Evolutionary conservation across 345 rosid genomes (phyloP).

Genomic region (Sapria himalayana): DNA sequence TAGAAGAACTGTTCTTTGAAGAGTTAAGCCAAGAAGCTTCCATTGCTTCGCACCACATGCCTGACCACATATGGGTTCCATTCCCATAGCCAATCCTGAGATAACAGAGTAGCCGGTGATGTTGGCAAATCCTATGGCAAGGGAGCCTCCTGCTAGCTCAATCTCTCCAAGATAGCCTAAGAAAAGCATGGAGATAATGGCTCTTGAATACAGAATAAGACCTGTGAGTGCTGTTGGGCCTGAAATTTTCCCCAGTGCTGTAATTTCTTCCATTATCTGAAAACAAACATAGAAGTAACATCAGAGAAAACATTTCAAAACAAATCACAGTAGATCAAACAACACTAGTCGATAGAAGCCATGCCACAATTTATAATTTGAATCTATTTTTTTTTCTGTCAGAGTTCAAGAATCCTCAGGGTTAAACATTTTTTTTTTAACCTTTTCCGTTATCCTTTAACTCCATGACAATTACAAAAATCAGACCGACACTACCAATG

Average conservation of each 20-base stretch:
- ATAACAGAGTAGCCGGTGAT: constrained; percentile 93
- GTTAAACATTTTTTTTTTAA: too few relatives aligned
- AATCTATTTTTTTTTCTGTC: too few relatives aligned
- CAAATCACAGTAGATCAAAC: too few relatives aligned
- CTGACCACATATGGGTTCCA: constrained; percentile 98
- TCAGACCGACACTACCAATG: too few relatives aligned
- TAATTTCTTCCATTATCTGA: constrained; percentile 67
- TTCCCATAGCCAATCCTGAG: constrained; percentile 98
- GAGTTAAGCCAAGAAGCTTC: constrained; percentile 79
- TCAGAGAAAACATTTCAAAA: too few relatives aligned
- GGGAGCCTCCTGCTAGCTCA: constrained; percentile 90
- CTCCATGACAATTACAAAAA: too few relatives aligned
- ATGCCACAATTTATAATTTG: too few relatives aligned
- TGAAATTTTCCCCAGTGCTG: constrained; percentile 74
- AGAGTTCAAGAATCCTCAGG: too few relatives aligned
- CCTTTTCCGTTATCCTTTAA: too few relatives aligned
- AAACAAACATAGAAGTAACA: constrained; percentile 6
- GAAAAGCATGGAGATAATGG: constrained; percentile 94
- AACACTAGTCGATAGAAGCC: too few relatives aligned
- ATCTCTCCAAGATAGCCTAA: constrained; percentile 93
- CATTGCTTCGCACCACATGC: constrained; percentile 84
- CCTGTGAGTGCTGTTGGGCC: constrained; percentile 75
- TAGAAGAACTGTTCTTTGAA: constrained; percentile 83
- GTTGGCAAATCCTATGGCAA: constrained; percentile 85
- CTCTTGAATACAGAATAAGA: constrained; percentile 67